Percentiles rank a stretch among this genome's conserved stretches.
Evolutionary conservation across 2,329 filamentous ascomycete genomes (phyloP).

Genomic region (Neocatenulostroma microsporum): DNA sequence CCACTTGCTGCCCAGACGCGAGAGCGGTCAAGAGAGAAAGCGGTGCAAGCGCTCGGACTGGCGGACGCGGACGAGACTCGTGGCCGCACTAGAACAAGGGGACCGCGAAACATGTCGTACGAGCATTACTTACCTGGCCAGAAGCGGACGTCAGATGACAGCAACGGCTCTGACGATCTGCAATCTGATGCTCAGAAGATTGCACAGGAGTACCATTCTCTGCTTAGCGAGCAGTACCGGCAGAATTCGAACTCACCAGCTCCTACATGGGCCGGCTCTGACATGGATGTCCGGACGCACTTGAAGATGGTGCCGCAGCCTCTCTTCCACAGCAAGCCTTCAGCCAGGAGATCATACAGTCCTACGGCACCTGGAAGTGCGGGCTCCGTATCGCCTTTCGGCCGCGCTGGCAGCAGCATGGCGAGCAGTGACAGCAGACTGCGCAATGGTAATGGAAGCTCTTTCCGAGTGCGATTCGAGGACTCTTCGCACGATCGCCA

Average conservation of each 20-base stretch:
- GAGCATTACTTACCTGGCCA: constrained; percentile 2
- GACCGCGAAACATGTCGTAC: constrained; percentile 6
- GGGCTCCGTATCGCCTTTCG: neutral
- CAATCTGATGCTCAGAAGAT: constrained; percentile 10
- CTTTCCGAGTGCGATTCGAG: constrained; percentile 16
- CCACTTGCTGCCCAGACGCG: constrained; percentile 6
- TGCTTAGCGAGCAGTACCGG: constrained; percentile 18
- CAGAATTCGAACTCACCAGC: constrained; percentile 11
- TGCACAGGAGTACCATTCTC: constrained; percentile 20
- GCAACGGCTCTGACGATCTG: constrained; percentile 1
- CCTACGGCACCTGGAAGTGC: too few species aligned
- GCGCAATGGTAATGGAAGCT: constrained; percentile 10
- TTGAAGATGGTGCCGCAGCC: constrained; percentile 29
- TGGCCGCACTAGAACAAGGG: constrained; percentile 12
- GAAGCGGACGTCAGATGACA: neutral
- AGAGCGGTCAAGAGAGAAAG: constrained; percentile 8
- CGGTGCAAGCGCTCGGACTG: constrained; percentile 6
- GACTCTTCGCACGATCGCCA: constrained; percentile 13
- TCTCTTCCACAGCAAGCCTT: constrained; percentile 19
- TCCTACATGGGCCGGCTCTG: constrained; percentile 8
- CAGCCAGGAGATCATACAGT: too few species aligned
- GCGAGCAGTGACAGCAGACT: neutral
- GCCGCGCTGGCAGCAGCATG: neutral
- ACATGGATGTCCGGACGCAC: constrained; percentile 18
- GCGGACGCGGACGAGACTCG: constrained; percentile 11